Conservation (phyloP, 1,139 yeast species). For the Taphrina sp. region DNA sequence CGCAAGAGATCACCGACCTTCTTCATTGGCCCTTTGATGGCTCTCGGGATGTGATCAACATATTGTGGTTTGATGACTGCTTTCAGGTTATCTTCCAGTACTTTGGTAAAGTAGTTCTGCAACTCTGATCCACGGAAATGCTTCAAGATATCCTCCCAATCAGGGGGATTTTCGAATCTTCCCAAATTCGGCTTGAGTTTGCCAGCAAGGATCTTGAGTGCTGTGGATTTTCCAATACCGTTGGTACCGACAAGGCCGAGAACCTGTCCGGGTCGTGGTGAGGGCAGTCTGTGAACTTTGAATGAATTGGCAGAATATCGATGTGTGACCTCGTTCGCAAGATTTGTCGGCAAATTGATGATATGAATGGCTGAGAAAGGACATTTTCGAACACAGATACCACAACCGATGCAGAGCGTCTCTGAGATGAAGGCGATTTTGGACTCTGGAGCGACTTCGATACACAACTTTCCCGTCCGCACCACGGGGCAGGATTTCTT, state of each 20-base stretch:
- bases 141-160: slow-evolving; percentile 89
- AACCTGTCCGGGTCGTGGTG: slow-evolving; percentile 99
- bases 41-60: slow-evolving; percentile 94
- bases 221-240: slow-evolving; percentile 99
- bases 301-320: slow-evolving; percentile 97
- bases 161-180: slow-evolving; percentile 89
- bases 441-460: slow-evolving; percentile 85
- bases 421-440: slow-evolving; percentile 97
- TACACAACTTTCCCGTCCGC: slow-evolving; percentile 94
- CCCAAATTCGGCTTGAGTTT: slow-evolving; percentile 97
- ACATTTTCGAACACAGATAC: slow-evolving; percentile 98
- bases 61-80: slow-evolving; percentile 97
- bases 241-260: slow-evolving; percentile 96
- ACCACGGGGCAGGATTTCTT: slow-evolving; percentile 96
- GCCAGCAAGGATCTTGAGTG: slow-evolving; percentile 95
- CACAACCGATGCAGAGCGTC: slow-evolving; percentile 95
- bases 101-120: slow-evolving; percentile 91
- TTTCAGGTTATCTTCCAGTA: slow-evolving; percentile 87
- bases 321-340: slow-evolving; percentile 89
- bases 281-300: slow-evolving; percentile 93
- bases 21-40: slow-evolving; percentile 84
- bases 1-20: slow-evolving; percentile 76
- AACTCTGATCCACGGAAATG: slow-evolving; percentile 95
- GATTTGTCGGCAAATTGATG: slow-evolving; percentile 91
- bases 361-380: slow-evolving; percentile 96